Evolutionary conservation across 176 grass and related monocot species (phyloP).

Genomic region (Miscanthus lutarioriparius): DNA sequence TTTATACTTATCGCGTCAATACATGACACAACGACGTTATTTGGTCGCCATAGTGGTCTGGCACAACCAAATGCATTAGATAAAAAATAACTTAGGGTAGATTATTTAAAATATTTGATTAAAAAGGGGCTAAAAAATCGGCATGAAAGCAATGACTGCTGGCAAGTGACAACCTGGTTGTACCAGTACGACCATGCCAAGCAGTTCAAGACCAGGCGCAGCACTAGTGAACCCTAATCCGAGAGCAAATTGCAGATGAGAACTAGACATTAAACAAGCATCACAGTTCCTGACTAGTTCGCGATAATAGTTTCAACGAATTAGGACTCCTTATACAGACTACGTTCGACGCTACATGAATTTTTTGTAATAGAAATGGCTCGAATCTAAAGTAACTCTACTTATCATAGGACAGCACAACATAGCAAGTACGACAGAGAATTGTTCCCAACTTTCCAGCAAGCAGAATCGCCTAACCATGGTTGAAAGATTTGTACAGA

Average conservation of each 20-base stretch:
- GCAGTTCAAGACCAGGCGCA: neutral
- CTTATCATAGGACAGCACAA: constrained; percentile 38
- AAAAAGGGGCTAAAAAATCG: too few relatives aligned
- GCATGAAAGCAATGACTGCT: too few relatives aligned
- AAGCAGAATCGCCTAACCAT: constrained; percentile 50
- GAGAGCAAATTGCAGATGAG: neutral
- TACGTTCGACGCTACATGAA: constrained; percentile 38
- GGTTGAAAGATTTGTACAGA: constrained; percentile 88
- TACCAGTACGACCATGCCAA: neutral
- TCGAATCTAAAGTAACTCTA: constrained; percentile 29
- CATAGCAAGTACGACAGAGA: constrained; percentile 37
- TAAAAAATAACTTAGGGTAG: too few relatives aligned
- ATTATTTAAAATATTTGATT: too few relatives aligned
- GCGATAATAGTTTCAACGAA: constrained; percentile 38
- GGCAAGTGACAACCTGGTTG: neutral
- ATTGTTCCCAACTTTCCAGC: constrained; percentile 23
- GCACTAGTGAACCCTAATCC: neutral
- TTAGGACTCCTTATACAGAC: constrained; percentile 45
- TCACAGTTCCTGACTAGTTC: constrained; percentile 34
- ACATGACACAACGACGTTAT: too few relatives aligned
- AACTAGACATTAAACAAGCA: neutral
- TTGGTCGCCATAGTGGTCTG: neutral
- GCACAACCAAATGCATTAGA: neutral
- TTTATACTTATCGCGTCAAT: too few relatives aligned
- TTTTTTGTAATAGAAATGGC: constrained; percentile 15